phyloP scores from a whole-genome alignment of 1,284 basidiomycete genomes.

The Takashimella koratensis region DNA sequence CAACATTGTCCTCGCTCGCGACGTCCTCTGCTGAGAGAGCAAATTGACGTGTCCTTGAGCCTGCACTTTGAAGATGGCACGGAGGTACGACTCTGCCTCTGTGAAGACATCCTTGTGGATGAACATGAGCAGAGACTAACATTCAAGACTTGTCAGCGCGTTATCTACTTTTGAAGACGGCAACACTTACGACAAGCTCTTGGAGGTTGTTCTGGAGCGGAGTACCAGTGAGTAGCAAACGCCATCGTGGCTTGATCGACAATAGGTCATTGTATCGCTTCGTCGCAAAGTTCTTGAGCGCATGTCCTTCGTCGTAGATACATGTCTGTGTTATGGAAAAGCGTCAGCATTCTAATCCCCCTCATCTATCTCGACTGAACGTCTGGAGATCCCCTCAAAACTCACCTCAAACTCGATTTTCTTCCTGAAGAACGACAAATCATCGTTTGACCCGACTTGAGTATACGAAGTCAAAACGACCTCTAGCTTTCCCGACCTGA shows the following conservation, averaged over 20 bases:
- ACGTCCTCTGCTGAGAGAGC: conserved; percentile 84
- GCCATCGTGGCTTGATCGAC: conserved; percentile 80
- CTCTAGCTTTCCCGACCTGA: conserved; percentile 73
- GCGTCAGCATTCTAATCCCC: background rate
- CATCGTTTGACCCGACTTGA: conserved; percentile 78
- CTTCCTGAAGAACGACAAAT: conserved; percentile 82
- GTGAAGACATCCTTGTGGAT: conserved; percentile 89
- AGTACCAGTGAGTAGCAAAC: conserved; percentile 90
- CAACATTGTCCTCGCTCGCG: conserved; percentile 97
- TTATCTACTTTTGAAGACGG: too few species aligned
- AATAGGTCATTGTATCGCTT: conserved; percentile 89
- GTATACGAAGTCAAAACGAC: conserved; percentile 97
- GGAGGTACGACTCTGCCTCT: conserved; percentile 67
- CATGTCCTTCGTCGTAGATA: conserved; percentile 93
- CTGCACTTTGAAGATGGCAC: conserved; percentile 95
- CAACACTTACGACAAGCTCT: conserved; percentile 83
- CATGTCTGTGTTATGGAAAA: too few species aligned
- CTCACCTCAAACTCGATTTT: conserved; percentile 82
- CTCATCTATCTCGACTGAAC: background rate
- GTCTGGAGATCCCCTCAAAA: conserved; percentile 36
- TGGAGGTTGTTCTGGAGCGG: conserved; percentile 75
- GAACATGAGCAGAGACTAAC: conserved; percentile 95
- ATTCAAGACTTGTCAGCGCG: too few species aligned
- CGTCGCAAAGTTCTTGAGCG: conserved; percentile 94
- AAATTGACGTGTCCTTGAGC: conserved; percentile 63